Evolutionary conservation across 495 filamentous ascomycete species (phyloP), one percentile per base, ranked within the genome.

Genomic region (Hypoxylon fragiforme): DNA sequence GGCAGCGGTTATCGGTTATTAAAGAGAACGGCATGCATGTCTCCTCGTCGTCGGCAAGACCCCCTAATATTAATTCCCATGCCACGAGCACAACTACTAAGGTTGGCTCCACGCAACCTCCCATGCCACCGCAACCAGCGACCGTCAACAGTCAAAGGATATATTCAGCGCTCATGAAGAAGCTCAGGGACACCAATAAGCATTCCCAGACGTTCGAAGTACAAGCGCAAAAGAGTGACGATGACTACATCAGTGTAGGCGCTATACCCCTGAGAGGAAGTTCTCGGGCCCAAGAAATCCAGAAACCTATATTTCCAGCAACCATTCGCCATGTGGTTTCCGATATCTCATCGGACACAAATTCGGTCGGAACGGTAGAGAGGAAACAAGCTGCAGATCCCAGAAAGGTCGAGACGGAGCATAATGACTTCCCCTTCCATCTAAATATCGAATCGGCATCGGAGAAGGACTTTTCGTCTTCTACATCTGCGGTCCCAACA

Each of bases 101-200:
- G 34, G 7, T 36, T 34, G 19, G 30, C 15, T 55, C 46, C 12
- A 1, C 39, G 11, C 50, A 35, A 11, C 47, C 44, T 18, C 52
- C 62, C 6, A 39, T 66, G 14, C 49, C 72, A 13, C 53, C 62
- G 5, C 60, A 31, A 16, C 64, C 54, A 19, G 44, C 39, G 3
- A 43, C 71, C 1, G 72, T 87, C 18, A 78, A 89, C 52, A 84
- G 82, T 43, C 79, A 86, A 18, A 80, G 86, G 21, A 72, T 92
- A 24, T 91, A 88, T 59, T 85, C 85, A 2, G 89, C 88, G 0
- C 71, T 92, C 54, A 85, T 90, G 78, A 85, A 82, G 56, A 81
- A 82, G 20, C 78, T 89, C 38, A 73, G 77, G 22, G 70, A 74
- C 13, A 69, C 60, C 3, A 66, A 42, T 47, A 69, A 51, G 22